Evolutionary conservation across 495 filamentous ascomycete species (phyloP), one percentile per base, ranked within the genome.

Genomic region (Chlorociboria aeruginascens): DNA sequence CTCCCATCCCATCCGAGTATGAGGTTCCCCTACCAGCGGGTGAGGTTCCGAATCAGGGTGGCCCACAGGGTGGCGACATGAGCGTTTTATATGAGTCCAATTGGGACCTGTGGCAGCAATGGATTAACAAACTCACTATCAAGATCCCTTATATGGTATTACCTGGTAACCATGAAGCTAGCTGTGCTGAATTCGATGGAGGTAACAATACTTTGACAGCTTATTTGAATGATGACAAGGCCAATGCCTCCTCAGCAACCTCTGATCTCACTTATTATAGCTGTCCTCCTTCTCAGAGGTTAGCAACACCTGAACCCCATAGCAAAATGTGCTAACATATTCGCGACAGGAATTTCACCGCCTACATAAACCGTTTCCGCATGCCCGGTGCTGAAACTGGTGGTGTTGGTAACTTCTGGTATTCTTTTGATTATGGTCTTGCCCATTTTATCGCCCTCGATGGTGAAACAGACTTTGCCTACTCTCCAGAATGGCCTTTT

Each of bases 381-480:
- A 75, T 76, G 72, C 71, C 72, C 0, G 56, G 41, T 0, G 53
- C 61, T 3, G 67, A 71, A 39, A 48, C 62, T 3, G 69, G 68
- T 1, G 62, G 62, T 3, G 65, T 68, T 1, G 55, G 63, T 10
- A 75, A 72, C 63, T 74, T 78, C 60, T 78, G 74, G 74, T 78
- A 78, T 57, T 74, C 70, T 1, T 78, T 76, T 58, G 71, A 78
- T 40, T 71, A 76, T 47, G 74, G 74, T 46, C 64, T 72, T 58
- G 73, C 62, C 0, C 73, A 78, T 56, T 62, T 72, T 40, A 57
- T 70, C 32, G 62, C 68, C 61, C 64, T 77, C 50, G 61, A 76
- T 53, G 70, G 63, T 7, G 73, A 77, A 43, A 77, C 74, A 13
- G 74, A 78, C 53, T 52, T 56, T 41, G 41, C 51, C 31, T 44